These are phyloP conservation scores for Zelopaecilomyces penicillatus DNA, from an alignment of 2,329 filamentous ascomycete species.

Conservation along the genomic window DNA sequence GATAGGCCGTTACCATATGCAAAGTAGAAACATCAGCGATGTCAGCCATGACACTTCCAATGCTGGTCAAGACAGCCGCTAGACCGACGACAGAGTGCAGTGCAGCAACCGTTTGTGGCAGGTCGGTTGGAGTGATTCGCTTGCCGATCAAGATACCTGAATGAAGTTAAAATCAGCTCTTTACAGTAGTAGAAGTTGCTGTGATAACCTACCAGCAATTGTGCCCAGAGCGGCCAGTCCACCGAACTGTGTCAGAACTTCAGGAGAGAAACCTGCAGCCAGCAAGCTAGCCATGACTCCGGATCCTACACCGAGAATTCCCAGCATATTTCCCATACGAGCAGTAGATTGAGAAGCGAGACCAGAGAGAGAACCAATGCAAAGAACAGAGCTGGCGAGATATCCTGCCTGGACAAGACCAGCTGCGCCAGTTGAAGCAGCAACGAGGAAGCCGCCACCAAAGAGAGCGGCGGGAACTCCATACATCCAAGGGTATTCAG, in stretches of 20 bases:
- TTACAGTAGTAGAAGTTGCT: not conserved
- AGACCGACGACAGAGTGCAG: constrained; percentile 86
- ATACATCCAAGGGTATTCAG: constrained; percentile 84
- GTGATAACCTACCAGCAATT: constrained; percentile 40
- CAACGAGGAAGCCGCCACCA: constrained; percentile 71
- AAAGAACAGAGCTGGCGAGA: constrained; percentile 73
- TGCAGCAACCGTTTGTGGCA: constrained; percentile 83
- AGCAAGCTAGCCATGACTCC: constrained; percentile 76
- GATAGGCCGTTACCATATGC: constrained; percentile 77
- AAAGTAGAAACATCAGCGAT: constrained; percentile 63
- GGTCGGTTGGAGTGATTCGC: constrained; percentile 77
- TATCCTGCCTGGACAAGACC: constrained; percentile 84
- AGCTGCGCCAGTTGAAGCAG: constrained; percentile 71
- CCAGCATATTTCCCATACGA: constrained; percentile 75
- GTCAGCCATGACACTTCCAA: constrained; percentile 74
- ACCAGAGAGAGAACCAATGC: constrained; percentile 75
- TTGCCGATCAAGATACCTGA: constrained; percentile 68
- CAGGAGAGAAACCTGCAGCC: constrained; percentile 71
- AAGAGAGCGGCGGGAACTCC: constrained; percentile 69
- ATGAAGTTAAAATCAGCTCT: constrained; percentile 4
- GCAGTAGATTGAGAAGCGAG: constrained; percentile 77
- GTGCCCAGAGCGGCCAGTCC: constrained; percentile 64
- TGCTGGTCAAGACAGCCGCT: constrained; percentile 79
- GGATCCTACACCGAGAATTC: constrained; percentile 75
- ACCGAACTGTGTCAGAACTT: constrained; percentile 74